Percentiles rank a stretch among this genome's conserved stretches.
Conservation (phyloP, 306 rosid genomes). For the Acacia melanoxylon region DNA sequence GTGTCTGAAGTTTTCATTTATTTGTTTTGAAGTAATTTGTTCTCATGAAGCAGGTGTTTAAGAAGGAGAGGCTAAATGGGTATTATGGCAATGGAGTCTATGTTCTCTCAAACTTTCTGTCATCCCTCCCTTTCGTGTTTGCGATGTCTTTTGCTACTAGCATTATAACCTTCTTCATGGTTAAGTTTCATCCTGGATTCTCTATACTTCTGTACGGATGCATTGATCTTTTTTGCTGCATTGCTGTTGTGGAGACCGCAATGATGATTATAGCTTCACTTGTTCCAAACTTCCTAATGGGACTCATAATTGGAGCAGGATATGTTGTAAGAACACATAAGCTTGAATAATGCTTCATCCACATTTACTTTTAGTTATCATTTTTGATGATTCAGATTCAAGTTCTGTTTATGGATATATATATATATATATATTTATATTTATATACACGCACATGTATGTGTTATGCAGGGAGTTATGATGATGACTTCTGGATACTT, state of each 20-base stretch:
- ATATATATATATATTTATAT: too few species aligned
- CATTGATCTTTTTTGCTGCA: constrained; percentile 62
- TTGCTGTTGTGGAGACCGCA: constrained; percentile 81
- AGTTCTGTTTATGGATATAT: not conserved
- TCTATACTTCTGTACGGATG: constrained; percentile 48
- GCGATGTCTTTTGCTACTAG: constrained; percentile 70
- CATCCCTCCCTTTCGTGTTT: constrained; percentile 81
- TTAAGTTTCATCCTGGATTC: constrained; percentile 62
- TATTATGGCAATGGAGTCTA: constrained; percentile 74
- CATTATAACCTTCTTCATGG: constrained; percentile 75
- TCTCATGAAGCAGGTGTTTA: constrained; percentile 57
- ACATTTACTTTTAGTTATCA: not conserved
- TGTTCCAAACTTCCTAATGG: constrained; percentile 94
- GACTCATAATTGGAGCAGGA: constrained; percentile 85
- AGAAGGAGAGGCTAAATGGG: constrained; percentile 72
- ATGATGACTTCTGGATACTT: constrained; percentile 92
- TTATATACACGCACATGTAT: not conserved
- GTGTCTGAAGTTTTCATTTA: not conserved
- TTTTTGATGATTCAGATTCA: not conserved
- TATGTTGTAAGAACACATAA: constrained; percentile 54
- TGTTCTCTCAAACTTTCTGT: constrained; percentile 70
- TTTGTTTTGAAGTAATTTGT: not conserved
- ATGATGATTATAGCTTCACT: constrained; percentile 94
- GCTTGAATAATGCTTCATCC: constrained; percentile 7
- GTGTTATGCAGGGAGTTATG: constrained; percentile 69